Evolutionary conservation across 1,139 yeast species (phyloP).

Genomic region (Kodamaea arcana): DNA sequence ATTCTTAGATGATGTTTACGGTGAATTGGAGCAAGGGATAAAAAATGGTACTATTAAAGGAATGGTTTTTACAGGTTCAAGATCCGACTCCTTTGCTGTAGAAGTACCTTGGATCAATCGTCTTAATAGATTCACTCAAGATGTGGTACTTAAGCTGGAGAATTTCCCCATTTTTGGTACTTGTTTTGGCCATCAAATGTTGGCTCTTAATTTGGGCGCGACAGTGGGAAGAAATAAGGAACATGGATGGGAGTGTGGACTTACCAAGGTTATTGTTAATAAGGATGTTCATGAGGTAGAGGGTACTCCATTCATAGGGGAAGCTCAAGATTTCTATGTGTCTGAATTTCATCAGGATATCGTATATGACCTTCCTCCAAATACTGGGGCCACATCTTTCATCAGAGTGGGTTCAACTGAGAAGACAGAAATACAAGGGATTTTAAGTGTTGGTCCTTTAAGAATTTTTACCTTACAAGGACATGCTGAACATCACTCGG

Average conservation of each 20-base stretch:
- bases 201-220: slow-evolving; percentile 63
- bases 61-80: slow-evolving; percentile 63
- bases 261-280: slow-evolving; percentile 48
- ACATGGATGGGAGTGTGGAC: slow-evolving; percentile 73
- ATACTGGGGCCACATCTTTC: slow-evolving; percentile 22
- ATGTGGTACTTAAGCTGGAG: slow-evolving; percentile 17
- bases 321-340: slow-evolving; percentile 15
- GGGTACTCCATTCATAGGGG: slow-evolving; percentile 43
- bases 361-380: slow-evolving; percentile 45
- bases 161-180: slow-evolving; percentile 55
- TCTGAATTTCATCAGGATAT: slow-evolving; percentile 56
- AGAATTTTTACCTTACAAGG: slow-evolving; percentile 73
- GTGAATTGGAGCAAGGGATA: slow-evolving; percentile 21
- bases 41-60: slow-evolving; percentile 35
- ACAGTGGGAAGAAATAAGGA: slow-evolving; percentile 50
- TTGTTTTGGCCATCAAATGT: slow-evolving; percentile 85
- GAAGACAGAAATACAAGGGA: slow-evolving; percentile 60
- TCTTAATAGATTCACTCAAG: slow-evolving; percentile 41
- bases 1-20: slow-evolving; percentile 10
- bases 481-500: slow-evolving; percentile 74
- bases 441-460: slow-evolving; percentile 39
- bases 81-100: slow-evolving; percentile 51
- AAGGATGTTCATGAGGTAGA: slow-evolving; percentile 29
- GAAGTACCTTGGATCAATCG: slow-evolving; percentile 50
- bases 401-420: slow-evolving; percentile 50